Conservation (phyloP, 2,329 filamentous ascomycete genomes). For the Pseudogymnoascus sp. region DNA sequence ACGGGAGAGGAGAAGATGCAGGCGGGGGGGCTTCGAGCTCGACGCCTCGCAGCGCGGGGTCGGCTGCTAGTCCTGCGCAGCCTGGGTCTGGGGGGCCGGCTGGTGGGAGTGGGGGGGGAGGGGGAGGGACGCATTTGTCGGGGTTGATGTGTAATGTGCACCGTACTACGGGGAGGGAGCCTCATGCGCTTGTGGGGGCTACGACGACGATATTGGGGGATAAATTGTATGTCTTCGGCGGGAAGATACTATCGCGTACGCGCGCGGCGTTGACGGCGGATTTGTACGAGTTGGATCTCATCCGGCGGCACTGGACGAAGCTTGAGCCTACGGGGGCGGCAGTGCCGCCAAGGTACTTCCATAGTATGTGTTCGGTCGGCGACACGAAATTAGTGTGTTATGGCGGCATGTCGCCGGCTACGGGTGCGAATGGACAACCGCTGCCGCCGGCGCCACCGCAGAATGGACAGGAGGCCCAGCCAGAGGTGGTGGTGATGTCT, state of each 20-base stretch:
- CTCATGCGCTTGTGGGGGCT: slow-evolving; percentile 83
- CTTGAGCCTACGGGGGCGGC: slow-evolving; percentile 76
- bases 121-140: slow-evolving; percentile 43
- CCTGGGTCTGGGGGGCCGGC: not conserved
- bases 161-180: slow-evolving; percentile 83
- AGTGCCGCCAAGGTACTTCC: slow-evolving; percentile 89
- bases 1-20: not conserved
- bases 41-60: not conserved
- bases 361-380: slow-evolving; percentile 87
- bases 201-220: slow-evolving; percentile 93
- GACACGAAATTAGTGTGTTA: slow-evolving; percentile 97
- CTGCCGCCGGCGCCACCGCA: slow-evolving; percentile 40
- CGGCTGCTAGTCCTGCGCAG: not conserved
- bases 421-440: slow-evolving; percentile 29
- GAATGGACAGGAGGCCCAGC: slow-evolving; percentile 52
- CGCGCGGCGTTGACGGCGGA: slow-evolving; percentile 79
- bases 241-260: slow-evolving; percentile 75
- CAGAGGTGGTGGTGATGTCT: slow-evolving; percentile 93
- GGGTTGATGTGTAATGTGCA: slow-evolving; percentile 65
- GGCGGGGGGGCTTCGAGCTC: not conserved
- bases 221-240: slow-evolving; percentile 94
- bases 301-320: slow-evolving; percentile 88
- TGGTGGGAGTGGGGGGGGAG: not conserved
- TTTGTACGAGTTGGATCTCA: slow-evolving; percentile 86
- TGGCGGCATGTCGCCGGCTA: slow-evolving; percentile 87